Evolutionary conservation across 2,329 filamentous ascomycete genomes (phyloP).

Genomic region (Domatiomyces catenatus): DNA sequence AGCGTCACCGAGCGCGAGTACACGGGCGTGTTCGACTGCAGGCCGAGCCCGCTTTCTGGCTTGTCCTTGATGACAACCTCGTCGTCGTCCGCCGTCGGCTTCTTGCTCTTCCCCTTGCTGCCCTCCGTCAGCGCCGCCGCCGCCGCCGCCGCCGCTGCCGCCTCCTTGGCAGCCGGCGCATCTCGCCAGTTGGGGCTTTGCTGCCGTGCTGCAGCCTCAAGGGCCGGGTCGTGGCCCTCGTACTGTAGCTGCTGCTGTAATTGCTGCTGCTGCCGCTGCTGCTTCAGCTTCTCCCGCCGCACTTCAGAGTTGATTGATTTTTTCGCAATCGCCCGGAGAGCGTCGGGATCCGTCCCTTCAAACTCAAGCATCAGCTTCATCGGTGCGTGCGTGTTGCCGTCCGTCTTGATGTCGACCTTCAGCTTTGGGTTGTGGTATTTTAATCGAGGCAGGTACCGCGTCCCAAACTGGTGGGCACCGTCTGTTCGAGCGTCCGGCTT

Average conservation of each 20-base stretch:
- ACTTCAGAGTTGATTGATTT: neutral
- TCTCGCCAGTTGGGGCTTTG: slow-evolving; percentile 6
- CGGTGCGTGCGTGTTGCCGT: slow-evolving; percentile 20
- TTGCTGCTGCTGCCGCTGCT: neutral
- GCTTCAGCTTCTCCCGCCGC: neutral
- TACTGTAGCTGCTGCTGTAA: neutral
- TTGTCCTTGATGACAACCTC: slow-evolving; percentile 14
- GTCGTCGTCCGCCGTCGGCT: neutral
- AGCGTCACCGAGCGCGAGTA: slow-evolving; percentile 21
- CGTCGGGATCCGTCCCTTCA: slow-evolving; percentile 11
- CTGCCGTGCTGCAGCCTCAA: slow-evolving; percentile 2
- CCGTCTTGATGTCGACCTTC: slow-evolving; percentile 64
- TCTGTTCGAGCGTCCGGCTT: slow-evolving; percentile 19
- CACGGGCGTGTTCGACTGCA: slow-evolving; percentile 15
- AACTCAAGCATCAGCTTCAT: slow-evolving; percentile 27
- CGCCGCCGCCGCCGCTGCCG: too few relatives aligned
- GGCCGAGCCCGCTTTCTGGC: slow-evolving; percentile 17
- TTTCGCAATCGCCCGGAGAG: slow-evolving; percentile 3
- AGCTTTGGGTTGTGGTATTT: slow-evolving; percentile 89
- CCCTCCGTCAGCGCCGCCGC: slow-evolving; percentile 16
- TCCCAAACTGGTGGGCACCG: slow-evolving; percentile 69
- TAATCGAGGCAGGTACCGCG: slow-evolving; percentile 61
- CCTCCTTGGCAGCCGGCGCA: slow-evolving; percentile 12
- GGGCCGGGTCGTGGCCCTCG: neutral
- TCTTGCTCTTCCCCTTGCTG: neutral